phyloP scores from a whole-genome alignment of 176 grass and related monocot genomes.

The Oryza coarctata region DNA sequence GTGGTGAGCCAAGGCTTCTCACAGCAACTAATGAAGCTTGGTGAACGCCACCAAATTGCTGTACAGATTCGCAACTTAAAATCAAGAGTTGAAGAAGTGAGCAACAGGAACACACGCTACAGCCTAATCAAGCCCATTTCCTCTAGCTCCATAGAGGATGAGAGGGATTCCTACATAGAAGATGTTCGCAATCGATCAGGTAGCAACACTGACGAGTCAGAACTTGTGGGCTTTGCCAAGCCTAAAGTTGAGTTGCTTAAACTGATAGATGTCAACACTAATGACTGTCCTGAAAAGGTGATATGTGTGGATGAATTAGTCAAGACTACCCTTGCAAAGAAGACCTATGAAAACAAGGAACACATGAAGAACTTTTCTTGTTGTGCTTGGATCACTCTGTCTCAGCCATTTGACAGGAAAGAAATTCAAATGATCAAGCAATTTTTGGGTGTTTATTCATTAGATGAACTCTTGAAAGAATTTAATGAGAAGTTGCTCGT shows the following conservation, averaged over 20 bases:
- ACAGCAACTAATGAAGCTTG: not conserved
- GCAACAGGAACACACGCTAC: conserved; percentile 28
- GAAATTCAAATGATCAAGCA: conserved; percentile 19
- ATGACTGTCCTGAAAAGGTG: not conserved
- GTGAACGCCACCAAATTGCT: conserved; percentile 29
- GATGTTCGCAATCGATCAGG: not conserved
- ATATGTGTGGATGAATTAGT: conserved; percentile 39
- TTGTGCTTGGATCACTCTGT: conserved; percentile 37
- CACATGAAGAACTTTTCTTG: conserved; percentile 20
- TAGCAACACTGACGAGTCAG: conserved; percentile 13
- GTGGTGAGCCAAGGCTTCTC: conserved; percentile 8
- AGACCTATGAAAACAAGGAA: conserved; percentile 18
- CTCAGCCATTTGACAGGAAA: conserved; percentile 27
- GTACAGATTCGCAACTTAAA: conserved; percentile 33
- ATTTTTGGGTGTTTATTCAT: not conserved
- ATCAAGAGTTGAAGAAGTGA: conserved; percentile 38
- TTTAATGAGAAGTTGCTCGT: not conserved
- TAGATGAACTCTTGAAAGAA: not conserved
- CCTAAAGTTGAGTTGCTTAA: conserved; percentile 5
- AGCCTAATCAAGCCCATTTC: not conserved
- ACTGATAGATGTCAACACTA: not conserved
- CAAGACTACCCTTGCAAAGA: conserved; percentile 40
- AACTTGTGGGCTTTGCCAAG: conserved; percentile 21
- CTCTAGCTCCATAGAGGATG: not conserved
- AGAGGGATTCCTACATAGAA: conserved; percentile 17